These are phyloP conservation scores for Sphagnum tenellum DNA, from an alignment of 225 moss, liverwort and hornwort species.

Conservation along the genomic window DNA sequence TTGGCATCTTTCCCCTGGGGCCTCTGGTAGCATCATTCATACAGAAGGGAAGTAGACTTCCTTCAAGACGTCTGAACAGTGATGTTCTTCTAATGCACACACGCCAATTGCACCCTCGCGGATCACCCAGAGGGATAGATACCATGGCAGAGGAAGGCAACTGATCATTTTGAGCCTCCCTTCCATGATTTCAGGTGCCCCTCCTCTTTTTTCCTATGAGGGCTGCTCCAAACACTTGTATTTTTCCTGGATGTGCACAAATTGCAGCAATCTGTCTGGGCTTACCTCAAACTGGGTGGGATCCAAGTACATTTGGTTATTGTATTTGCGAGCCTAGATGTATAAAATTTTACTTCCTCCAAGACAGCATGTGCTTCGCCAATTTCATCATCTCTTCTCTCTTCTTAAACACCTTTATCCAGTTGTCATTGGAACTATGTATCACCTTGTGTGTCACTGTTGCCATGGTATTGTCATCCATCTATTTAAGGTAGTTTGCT, in stretches of 20 bases:
- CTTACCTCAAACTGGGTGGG: too few species aligned
- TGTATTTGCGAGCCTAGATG: too few species aligned
- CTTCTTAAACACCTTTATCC: too few species aligned
- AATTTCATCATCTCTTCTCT: too few species aligned
- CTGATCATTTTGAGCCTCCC: not conserved
- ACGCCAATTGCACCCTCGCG: constrained; percentile 22
- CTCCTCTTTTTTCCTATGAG: not conserved
- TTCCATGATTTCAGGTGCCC: not conserved
- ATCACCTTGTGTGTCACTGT: too few species aligned
- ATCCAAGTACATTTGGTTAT: too few species aligned
- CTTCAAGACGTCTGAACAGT: constrained; percentile 10
- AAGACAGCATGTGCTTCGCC: too few species aligned
- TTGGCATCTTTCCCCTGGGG: not conserved
- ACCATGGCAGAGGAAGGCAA: constrained; percentile 6
- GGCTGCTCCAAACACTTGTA: not conserved
- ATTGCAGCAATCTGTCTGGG: too few species aligned
- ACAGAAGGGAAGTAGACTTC: constrained; percentile 5
- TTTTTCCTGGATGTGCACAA: not conserved
- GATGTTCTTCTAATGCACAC: constrained; percentile 25
- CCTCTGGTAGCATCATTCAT: constrained; percentile 4
- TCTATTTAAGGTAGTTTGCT: too few species aligned
- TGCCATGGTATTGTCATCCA: too few species aligned
- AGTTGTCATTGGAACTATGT: too few species aligned
- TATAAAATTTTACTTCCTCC: too few species aligned
- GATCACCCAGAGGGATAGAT: constrained; percentile 28